A percentile compares a stretch with the other conserved stretches of the same genome.
Evolutionary conservation across 1,284 basidiomycete genomes (phyloP).

Genomic region (Cryptococcus sp.): DNA sequence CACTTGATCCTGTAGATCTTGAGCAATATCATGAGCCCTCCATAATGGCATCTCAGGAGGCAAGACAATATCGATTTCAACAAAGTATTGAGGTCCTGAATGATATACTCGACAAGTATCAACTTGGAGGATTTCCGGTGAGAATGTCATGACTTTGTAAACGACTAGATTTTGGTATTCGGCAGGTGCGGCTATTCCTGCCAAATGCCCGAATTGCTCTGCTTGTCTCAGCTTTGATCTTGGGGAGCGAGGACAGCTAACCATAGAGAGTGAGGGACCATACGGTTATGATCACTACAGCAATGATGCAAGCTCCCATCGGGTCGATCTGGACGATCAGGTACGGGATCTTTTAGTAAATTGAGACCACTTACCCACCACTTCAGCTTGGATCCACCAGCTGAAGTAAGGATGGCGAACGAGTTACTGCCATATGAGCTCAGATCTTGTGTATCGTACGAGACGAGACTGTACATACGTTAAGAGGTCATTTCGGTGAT

Average conservation of each 20-base stretch:
- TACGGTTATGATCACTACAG: slow-evolving; percentile 69
- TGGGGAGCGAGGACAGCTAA: slow-evolving; percentile 7
- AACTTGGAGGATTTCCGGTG: slow-evolving; percentile 74
- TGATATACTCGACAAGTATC: slow-evolving; percentile 88
- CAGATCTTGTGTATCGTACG: not conserved
- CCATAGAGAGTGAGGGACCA: slow-evolving; percentile 71
- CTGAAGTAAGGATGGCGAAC: slow-evolving; percentile 79
- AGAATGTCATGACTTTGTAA: slow-evolving; percentile 84
- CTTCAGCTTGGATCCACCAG: slow-evolving; percentile 72
- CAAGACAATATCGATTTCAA: slow-evolving; percentile 94
- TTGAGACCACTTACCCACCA: slow-evolving; percentile 38
- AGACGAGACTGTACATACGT: slow-evolving; percentile 50
- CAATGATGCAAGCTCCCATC: slow-evolving; percentile 57
- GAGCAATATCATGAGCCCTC: slow-evolving; percentile 88
- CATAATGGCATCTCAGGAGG: slow-evolving; percentile 79
- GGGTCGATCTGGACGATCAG: slow-evolving; percentile 38
- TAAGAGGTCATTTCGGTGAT: slow-evolving; percentile 85
- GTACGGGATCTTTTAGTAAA: not conserved
- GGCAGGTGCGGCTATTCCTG: slow-evolving; percentile 83
- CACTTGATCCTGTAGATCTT: slow-evolving; percentile 88
- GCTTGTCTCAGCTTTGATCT: not conserved
- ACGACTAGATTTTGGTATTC: slow-evolving; percentile 86
- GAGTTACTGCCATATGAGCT: slow-evolving; percentile 55
- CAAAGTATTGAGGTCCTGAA: slow-evolving; percentile 70
- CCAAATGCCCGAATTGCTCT: slow-evolving; percentile 77